Evolutionary conservation across 305 asterid genomes (phyloP), one percentile per base, ranked within the genome.

Genomic region (Fraxinus albicans): DNA sequence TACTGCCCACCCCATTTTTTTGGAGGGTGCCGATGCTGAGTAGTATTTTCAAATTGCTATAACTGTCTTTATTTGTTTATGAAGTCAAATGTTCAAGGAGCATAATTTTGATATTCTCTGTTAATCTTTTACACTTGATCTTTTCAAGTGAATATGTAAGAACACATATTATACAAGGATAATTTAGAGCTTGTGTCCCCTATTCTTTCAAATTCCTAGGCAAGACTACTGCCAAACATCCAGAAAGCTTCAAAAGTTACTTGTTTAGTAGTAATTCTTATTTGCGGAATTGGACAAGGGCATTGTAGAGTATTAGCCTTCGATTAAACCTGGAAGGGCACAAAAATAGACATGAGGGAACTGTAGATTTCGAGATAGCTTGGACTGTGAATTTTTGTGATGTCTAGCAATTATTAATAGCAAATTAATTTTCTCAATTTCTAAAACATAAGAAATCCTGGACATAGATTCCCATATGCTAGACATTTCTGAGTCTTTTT

Each of bases 1-100:
- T 23, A 67, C 23, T 76, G 77, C 31, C 31, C 47, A 72, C 33
- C 75, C 21, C 2, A 4, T 29, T 21, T 44, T 55, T 29, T 75
- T 76, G 38, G 6, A 21, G 1, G 79, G 63, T 50, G 44, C 76
- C 23, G 40, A 73, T 60, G 74, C 73, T 77, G 42, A 33, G 73
- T 67, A 55, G 77, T 82, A 40, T 38, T 19, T 85, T 63, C 72
- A 23, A 21, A 40, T 63, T 63, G 73, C n/a, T 25, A 10, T 29
- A 27, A 67, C 73, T 38, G 17, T 10, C 36, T 31, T 47, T 40
- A 69, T 40, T 85, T 65, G 67, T 35, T 40, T 21, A 38, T 76
- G 82, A 81, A 73, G 67, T 38, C 82, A 77, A 77, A 69, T 78
- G 25, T 29, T 65, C 73, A 27, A 65, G 82, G 70, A 2, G 72